phyloP scores from a whole-genome alignment of 129 eudicot genomes.

The Helianthus tuberosus region DNA sequence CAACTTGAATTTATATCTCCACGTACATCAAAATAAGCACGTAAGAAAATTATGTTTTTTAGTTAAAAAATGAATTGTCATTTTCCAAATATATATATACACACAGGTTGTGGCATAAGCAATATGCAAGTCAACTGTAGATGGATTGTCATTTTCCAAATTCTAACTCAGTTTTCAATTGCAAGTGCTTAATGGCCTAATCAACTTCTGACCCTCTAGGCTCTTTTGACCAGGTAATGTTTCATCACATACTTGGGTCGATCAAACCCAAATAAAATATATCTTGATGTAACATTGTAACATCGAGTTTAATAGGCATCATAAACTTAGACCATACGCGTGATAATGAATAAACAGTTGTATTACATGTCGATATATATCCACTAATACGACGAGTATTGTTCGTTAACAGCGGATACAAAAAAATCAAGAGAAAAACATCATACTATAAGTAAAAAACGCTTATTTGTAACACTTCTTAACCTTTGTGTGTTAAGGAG shows the following conservation, averaged over 20 bases:
- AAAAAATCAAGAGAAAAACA: not conserved
- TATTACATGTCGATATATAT: not conserved
- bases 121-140: conserved; percentile 34
- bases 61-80: too few species aligned
- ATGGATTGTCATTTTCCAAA: conserved; percentile 27
- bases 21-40: too few species aligned
- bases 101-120: conserved; percentile 22
- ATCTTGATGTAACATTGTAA: not conserved
- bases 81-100: too few species aligned
- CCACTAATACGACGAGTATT: not conserved
- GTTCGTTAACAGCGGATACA: not conserved
- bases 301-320: not conserved
- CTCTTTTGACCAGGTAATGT: not conserved
- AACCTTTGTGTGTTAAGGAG: not conserved
- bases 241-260: conserved; percentile 11
- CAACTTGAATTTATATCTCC: too few species aligned
- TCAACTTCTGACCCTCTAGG: conserved; percentile 15
- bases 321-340: not conserved
- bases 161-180: conserved; percentile 6
- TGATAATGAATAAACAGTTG: not conserved
- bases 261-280: not conserved
- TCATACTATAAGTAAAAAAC: not conserved
- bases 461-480: not conserved
- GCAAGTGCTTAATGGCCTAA: conserved; percentile 26
- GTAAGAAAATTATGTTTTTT: too few species aligned